A percentile compares a stretch with the other conserved stretches of the same genome.
Evolutionary conservation across 129 eudicot species (phyloP).

Genomic region (Helichrysum umbraculigerum): DNA sequence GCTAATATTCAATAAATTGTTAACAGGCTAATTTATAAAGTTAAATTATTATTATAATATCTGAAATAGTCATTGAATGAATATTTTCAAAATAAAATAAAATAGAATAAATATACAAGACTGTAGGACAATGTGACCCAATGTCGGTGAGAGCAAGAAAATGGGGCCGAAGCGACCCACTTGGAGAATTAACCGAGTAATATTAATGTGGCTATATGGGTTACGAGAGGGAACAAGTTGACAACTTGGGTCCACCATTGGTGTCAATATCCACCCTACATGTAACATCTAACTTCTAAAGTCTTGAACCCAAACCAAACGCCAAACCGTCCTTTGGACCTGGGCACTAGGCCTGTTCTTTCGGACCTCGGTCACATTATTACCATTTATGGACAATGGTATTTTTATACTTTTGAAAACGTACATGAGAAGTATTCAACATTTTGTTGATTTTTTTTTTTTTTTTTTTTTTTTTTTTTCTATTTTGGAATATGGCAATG

Average conservation of each 20-base stretch:
- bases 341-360: neutral
- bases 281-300: neutral
- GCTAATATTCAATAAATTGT: no score
- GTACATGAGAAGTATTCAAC: no score
- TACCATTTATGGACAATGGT: no score
- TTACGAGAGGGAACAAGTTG: constrained; percentile 21
- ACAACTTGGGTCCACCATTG: constrained; percentile 23
- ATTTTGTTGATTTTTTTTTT: no score
- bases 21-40: no score
- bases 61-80: neutral
- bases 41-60: no score
- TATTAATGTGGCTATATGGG: neutral
- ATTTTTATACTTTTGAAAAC: no score
- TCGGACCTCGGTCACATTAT: neutral
- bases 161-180: constrained; percentile 7
- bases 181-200: constrained; percentile 8
- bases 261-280: constrained; percentile 7
- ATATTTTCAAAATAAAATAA: constrained; percentile 14
- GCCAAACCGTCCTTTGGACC: neutral
- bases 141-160: constrained; percentile 26
- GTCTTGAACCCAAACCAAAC: no score
- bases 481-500: no score
- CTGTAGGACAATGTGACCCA: constrained; percentile 4
- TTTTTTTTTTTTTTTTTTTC: no score
- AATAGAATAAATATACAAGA: no score